phyloP scores from a whole-genome alignment of 1,139 yeast genomes.

The Scheffersomyces stambukii region DNA sequence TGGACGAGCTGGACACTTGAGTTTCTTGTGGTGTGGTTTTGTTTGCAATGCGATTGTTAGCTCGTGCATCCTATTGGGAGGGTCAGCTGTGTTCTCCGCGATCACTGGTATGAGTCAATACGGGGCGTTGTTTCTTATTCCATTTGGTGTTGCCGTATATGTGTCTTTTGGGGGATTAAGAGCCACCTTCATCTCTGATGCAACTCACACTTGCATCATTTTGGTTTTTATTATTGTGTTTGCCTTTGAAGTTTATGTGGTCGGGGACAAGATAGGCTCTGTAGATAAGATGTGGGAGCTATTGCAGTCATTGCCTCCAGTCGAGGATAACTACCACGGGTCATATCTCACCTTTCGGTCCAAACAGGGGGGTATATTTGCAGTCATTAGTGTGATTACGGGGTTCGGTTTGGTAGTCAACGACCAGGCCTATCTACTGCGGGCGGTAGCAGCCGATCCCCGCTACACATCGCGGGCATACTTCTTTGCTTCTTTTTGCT shows the following conservation, averaged over 20 bases:
- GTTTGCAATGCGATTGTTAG: conserved; percentile 35
- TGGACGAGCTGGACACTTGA: conserved; percentile 33
- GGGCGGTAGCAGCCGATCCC: conserved; percentile 30
- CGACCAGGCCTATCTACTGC: conserved; percentile 51
- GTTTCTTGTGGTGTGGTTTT: conserved; percentile 33
- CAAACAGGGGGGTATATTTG: conserved; percentile 33
- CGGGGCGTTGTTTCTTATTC: conserved; percentile 27
- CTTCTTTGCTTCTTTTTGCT: conserved; percentile 39
- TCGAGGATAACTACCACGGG: conserved; percentile 42
- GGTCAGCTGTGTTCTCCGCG: conserved; percentile 31
- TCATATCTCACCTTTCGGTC: conserved; percentile 45
- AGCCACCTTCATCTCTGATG: conserved; percentile 45
- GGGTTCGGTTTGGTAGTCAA: conserved; percentile 67
- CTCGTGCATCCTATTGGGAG: conserved; percentile 35
- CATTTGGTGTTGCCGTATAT: conserved; percentile 33
- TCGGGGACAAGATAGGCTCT: conserved; percentile 40
- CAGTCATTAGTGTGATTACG: conserved; percentile 27
- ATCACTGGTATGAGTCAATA: conserved; percentile 33
- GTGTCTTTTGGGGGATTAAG: conserved; percentile 43
- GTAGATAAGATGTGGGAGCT: conserved; percentile 44
- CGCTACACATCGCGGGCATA: conserved; percentile 36
- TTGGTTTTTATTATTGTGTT: conserved; percentile 37
- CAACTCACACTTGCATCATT: conserved; percentile 40
- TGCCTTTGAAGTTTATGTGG: conserved; percentile 37
- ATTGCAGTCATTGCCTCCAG: conserved; percentile 33